Percentiles rank a stretch among this genome's conserved stretches.
Evolutionary conservation across 352 stramenopile genomes (phyloP).

Genomic region (Phytophthora colocasiae): DNA sequence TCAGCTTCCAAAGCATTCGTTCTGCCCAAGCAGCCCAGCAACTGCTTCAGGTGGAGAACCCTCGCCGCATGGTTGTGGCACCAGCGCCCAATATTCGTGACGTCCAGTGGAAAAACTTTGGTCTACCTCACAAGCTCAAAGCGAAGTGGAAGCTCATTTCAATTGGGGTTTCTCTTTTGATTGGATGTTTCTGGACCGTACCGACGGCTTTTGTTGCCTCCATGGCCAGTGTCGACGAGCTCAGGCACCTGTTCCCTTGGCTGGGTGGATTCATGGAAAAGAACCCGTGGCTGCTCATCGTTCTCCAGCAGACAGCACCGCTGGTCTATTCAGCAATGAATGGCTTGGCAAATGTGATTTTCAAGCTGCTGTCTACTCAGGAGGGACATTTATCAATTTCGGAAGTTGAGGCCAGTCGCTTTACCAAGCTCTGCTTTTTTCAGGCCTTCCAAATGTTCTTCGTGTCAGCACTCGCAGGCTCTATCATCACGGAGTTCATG

Average conservation of each 20-base stretch:
- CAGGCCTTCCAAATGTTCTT: conserved; percentile 89
- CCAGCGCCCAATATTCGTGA: conserved; percentile 74
- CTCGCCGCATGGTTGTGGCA: conserved; percentile 62
- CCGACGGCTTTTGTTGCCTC: conserved; percentile 82
- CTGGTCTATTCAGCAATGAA: conserved; percentile 79
- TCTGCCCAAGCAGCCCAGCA: conserved; percentile 76
- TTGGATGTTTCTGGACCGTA: conserved; percentile 84
- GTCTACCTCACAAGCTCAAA: conserved; percentile 63
- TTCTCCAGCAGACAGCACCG: conserved; percentile 70
- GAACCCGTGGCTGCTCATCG: conserved; percentile 58
- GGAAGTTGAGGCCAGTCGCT: conserved; percentile 72
- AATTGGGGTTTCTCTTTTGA: conserved; percentile 54
- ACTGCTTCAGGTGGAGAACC: conserved; percentile 74
- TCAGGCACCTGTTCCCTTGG: conserved; percentile 63
- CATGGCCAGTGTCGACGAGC: conserved; percentile 70
- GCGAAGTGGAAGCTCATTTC: conserved; percentile 71
- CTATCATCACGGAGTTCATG: conserved; percentile 65
- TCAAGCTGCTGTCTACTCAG: conserved; percentile 64
- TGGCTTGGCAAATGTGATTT: conserved; percentile 68
- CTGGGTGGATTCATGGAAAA: conserved; percentile 46
- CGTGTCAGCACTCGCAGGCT: conserved; percentile 72
- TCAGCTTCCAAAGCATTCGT: conserved; percentile 73
- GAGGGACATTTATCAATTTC: conserved; percentile 76
- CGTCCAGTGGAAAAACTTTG: conserved; percentile 84
- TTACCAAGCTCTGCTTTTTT: conserved; percentile 81